Evolutionary conservation across 371 early-diverging fungal genomes (phyloP).

Genomic region (Mortierella sp.): DNA sequence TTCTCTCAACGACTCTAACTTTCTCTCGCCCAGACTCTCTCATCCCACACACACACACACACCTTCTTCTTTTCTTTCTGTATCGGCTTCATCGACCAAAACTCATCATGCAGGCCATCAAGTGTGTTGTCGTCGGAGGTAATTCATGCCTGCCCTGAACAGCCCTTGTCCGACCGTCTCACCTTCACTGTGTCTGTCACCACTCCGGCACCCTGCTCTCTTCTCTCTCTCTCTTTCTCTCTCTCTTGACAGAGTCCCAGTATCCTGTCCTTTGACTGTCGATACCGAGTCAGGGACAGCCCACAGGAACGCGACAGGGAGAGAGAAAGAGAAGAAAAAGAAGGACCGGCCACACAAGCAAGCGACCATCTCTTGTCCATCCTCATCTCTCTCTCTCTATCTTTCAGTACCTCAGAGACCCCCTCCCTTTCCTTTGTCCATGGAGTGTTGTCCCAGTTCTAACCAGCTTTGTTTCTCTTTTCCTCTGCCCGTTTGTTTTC

Average conservation of each 20-base stretch:
- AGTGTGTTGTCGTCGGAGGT: slow-evolving; percentile 98
- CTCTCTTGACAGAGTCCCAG: neutral
- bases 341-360: too few species aligned
- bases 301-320: too few species aligned
- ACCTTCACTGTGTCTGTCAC: neutral
- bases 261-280: too few species aligned
- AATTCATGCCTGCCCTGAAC: neutral
- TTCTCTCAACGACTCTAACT: slow-evolving; percentile 1
- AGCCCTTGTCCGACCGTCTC: too few species aligned
- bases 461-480: neutral
- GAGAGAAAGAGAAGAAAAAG: too few species aligned
- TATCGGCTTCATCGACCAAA: slow-evolving; percentile 2
- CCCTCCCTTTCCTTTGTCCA: slow-evolving; percentile 10
- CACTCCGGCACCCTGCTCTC: neutral
- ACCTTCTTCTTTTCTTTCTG: neutral
- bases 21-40: too few species aligned
- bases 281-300: too few species aligned
- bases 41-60: too few species aligned
- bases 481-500: too few species aligned
- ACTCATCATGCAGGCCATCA: slow-evolving; percentile 92
- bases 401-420: slow-evolving; percentile 1
- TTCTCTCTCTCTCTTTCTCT: neutral
- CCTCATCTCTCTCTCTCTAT: neutral
- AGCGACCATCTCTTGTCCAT: too few species aligned
- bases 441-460: neutral